phyloP scores from a whole-genome alignment of 1,284 basidiomycete genomes.

The Apiotrichum siamense region DNA sequence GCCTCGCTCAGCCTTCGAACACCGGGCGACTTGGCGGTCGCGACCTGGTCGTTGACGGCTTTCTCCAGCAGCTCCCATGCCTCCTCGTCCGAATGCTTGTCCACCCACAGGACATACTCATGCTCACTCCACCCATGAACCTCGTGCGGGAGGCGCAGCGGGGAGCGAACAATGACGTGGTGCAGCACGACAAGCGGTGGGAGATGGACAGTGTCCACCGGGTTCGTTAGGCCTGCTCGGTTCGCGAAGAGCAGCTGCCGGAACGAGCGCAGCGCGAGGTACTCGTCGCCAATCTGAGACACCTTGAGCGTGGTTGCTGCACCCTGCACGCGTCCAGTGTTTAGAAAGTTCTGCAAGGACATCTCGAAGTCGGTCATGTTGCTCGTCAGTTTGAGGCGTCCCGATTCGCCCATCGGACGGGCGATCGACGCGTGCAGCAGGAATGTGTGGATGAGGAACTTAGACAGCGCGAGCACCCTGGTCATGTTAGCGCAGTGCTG shows the following conservation, averaged over 20 bases:
- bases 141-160: slow-evolving; percentile 73
- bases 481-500: not conserved
- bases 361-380: slow-evolving; percentile 97
- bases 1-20: not conserved
- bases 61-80: slow-evolving; percentile 38
- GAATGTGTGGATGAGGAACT: slow-evolving; percentile 73
- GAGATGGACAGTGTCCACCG: slow-evolving; percentile 61
- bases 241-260: slow-evolving; percentile 77
- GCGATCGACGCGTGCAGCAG: slow-evolving; percentile 83
- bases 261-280: slow-evolving; percentile 70
- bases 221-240: slow-evolving; percentile 59
- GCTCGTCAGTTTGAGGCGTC: slow-evolving; percentile 82
- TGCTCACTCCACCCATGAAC: slow-evolving; percentile 85
- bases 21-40: not conserved
- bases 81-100: slow-evolving; percentile 38
- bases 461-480: slow-evolving; percentile 64
- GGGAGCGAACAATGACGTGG: slow-evolving; percentile 83
- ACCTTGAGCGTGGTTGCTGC: slow-evolving; percentile 59
- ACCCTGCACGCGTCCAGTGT: slow-evolving; percentile 50
- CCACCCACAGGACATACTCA: slow-evolving; percentile 59
- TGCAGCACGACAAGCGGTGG: slow-evolving; percentile 79
- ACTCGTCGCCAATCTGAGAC: slow-evolving; percentile 70
- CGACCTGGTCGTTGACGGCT: slow-evolving; percentile 36
- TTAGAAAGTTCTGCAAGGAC: slow-evolving; percentile 69
- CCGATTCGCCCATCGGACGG: slow-evolving; percentile 76